phyloP scores from a whole-genome alignment of 176 grass and related monocot genomes.

The Saccharum officinarum region DNA sequence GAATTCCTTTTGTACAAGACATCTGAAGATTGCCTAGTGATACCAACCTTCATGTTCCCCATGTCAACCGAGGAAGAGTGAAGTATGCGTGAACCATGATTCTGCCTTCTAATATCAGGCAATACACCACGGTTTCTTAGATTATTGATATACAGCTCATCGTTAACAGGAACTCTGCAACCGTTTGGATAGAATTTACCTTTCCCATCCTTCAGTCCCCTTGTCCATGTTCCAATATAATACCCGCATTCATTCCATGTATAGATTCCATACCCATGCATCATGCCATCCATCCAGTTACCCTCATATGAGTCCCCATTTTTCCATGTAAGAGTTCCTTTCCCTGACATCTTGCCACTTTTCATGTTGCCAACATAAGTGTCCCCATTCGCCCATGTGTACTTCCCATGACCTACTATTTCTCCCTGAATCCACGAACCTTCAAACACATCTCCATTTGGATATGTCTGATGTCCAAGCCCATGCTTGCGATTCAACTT shows the following conservation, averaged over 20 bases:
- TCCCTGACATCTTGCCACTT: conserved; percentile 85
- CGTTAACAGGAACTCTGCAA: conserved; percentile 69
- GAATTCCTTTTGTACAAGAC: conserved; percentile 43
- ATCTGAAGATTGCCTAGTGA: conserved; percentile 29
- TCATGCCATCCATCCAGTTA: conserved; percentile 87
- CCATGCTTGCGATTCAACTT: conserved; percentile 92
- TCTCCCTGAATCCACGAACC: conserved; percentile 93
- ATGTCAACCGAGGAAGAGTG: conserved; percentile 79
- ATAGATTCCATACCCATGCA: conserved; percentile 91
- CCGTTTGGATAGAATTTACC: conserved; percentile 89
- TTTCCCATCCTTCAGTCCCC: conserved; percentile 95
- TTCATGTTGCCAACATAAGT: conserved; percentile 88
- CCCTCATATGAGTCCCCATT: conserved; percentile 94
- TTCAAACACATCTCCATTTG: conserved; percentile 82
- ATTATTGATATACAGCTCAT: conserved; percentile 67
- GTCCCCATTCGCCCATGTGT: conserved; percentile 79
- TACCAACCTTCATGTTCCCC: conserved; percentile 72
- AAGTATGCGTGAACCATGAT: conserved; percentile 69
- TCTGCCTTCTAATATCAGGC: conserved; percentile 72
- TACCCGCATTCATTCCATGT: conserved; percentile 72
- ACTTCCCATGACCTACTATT: conserved; percentile 85
- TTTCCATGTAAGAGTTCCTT: conserved; percentile 90
- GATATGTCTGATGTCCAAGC: conserved; percentile 73
- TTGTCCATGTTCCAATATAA: conserved; percentile 93
- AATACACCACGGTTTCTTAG: conserved; percentile 78